Base-by-base conservation (phyloP, 202 grass and related monocot species). In the Carex sylvatica region DNA sequence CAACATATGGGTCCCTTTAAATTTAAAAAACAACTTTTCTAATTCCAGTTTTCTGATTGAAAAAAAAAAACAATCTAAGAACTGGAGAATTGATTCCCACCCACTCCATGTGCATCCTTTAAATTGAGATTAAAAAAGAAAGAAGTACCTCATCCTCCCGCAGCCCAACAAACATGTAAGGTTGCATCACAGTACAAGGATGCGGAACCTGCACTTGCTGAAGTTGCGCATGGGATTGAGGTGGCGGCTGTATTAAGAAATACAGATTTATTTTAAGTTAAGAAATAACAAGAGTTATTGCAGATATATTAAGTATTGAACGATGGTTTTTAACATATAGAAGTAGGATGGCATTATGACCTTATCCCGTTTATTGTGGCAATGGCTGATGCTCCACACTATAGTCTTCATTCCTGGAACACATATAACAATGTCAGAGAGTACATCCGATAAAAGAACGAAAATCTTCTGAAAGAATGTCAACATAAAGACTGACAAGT, bases 381-480 rank as follows among this genome's bases (percentile, higher is more conserved):
- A 89, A 91, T 99, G 89, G 46, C 91, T 99, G 80, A 99, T 99
- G 85, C 96, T 99, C 96, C 96, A 99, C 75, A 99, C 95, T 84
- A 99, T 96, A 70, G 96, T 99, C 83, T 99, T 99, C 96, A 99
- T 99, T 85, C 96, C 96, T 99, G 85, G 46, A 73, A 86, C 58
- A 80, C 80, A 42, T 78, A 74, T 63, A 78, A 79, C 22, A 75
- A 61, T 70, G 61, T 55, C 46, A 82, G 63, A 56, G 13, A 58
- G 23, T 82, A 83, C 44, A 70, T 36, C 82, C n/a, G 78, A 75
- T 80, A 71, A 63, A 42, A 89, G 20, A 88, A 86, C 35, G 67
- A 58, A 62, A 36, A 65, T 62, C 65, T 77, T 77, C 74, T 20
- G 15, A 36, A 56, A 54, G 13, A 28, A 58, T 75, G 72, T 30